Evolutionary conservation across 805 yeast genomes (phyloP), one percentile per base, ranked within the genome.

Genomic region (Pichia kluyveri): DNA sequence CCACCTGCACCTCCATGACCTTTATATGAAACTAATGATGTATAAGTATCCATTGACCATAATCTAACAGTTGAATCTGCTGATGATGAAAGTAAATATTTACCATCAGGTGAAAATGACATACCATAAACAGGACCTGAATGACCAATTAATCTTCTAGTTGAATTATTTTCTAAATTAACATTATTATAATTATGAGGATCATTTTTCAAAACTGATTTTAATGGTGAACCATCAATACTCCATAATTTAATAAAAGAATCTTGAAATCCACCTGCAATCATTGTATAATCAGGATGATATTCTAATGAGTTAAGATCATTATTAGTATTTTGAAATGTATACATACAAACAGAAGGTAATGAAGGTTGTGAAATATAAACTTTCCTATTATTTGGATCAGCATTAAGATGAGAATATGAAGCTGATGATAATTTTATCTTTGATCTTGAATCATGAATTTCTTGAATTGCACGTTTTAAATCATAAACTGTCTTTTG

Each of bases 341-440:
- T 91, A 70, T 93, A 93, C 96, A 91, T 87, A 66, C 98, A 93
- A 36, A 91, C 96, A 48, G 95, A 85, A 23, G 99, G 99, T 27
- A 91, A 77, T 23, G 88, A 72, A 5, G 95, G 84, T 66, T 86
- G 96, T 12, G 52, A 43, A 9, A 48, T 48, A 34, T 28, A 48
- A 2, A 38, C n/a, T 17, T 32, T 38, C 9, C 12, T 43, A 32
- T 42, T 42, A 23, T 37, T 38, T 11, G 30, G 15, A 32, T 32
- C n/a, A 32, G 47, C 47, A 39, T 52, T 52, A 8, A 50, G 17
- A 34, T 52, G 49, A 26, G 48, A 48, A 26, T 48, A 44, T 2
- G 51, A 48, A 32, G 77, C 66, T 6, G 82, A 72, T 26, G 80
- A 86, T 45, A 91, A 63, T 54, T 72, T 76, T 50, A 91, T 80